Evolutionary conservation across 2,329 filamentous ascomycete genomes (phyloP).

Genomic region (Knufia petricola): DNA sequence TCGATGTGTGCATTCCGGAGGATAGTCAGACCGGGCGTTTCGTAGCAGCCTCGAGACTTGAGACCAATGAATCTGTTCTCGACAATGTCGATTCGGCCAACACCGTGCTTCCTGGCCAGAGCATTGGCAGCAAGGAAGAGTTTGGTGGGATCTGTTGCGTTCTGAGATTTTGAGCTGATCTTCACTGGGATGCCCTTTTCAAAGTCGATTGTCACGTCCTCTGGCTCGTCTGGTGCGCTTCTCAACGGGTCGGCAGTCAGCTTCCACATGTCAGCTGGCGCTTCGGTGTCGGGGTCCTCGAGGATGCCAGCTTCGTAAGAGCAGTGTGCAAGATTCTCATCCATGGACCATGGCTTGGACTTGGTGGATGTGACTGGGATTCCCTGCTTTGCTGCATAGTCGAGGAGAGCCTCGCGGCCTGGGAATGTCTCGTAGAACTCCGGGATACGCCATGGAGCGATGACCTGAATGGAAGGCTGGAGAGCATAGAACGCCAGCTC

Average conservation of each 20-base stretch:
- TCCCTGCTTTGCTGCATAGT: slow-evolving; percentile 38
- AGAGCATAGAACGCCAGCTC: slow-evolving; percentile 43
- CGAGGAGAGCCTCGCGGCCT: slow-evolving; percentile 40
- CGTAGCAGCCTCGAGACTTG: slow-evolving; percentile 75
- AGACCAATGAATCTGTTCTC: slow-evolving; percentile 73
- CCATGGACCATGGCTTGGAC: slow-evolving; percentile 47
- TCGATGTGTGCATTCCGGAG: slow-evolving; percentile 51
- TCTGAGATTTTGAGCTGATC: slow-evolving; percentile 51
- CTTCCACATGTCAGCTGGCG: slow-evolving; percentile 73
- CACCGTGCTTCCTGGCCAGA: slow-evolving; percentile 59
- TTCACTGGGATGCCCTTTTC: slow-evolving; percentile 66
- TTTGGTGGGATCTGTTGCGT: slow-evolving; percentile 58
- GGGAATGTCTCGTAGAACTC: slow-evolving; percentile 41
- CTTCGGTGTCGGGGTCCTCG: slow-evolving; percentile 51
- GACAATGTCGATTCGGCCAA: slow-evolving; percentile 75
- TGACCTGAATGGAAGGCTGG: slow-evolving; percentile 36
- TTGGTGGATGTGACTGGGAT: slow-evolving; percentile 42
- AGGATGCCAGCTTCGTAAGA: slow-evolving; percentile 63
- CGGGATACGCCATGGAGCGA: slow-evolving; percentile 41
- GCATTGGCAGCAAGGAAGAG: slow-evolving; percentile 52
- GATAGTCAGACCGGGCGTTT: slow-evolving; percentile 51
- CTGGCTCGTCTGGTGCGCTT: slow-evolving; percentile 51
- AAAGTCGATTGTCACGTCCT: slow-evolving; percentile 63
- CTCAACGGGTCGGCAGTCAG: slow-evolving; percentile 37
- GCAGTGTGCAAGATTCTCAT: slow-evolving; percentile 58